Evolutionary conservation across 1,139 yeast genomes (phyloP).

Genomic region (Scheffersomyces illinoinensis): DNA sequence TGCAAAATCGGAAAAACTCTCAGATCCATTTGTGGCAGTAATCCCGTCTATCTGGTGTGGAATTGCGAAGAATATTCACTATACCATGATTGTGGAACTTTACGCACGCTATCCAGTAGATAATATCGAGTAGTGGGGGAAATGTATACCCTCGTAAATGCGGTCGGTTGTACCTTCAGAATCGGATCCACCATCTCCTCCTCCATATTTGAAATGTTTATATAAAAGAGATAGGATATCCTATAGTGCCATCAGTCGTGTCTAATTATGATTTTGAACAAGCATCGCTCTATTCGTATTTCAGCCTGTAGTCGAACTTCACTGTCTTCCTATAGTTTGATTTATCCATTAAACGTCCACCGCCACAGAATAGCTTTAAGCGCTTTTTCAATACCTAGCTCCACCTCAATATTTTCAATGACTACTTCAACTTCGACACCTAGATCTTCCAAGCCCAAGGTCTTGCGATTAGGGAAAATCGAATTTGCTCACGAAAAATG

Average conservation of each 20-base stretch:
- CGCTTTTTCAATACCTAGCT: neutral
- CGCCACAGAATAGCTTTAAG: neutral
- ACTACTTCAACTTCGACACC: constrained; percentile 7
- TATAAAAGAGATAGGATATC: neutral
- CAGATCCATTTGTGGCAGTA: neutral
- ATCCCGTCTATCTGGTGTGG: neutral
- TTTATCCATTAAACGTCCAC: neutral
- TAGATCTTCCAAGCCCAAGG: constrained; percentile 42
- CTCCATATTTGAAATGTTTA: neutral
- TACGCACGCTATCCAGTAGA: neutral
- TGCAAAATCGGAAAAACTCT: neutral
- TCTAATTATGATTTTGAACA: neutral
- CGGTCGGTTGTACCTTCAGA: neutral
- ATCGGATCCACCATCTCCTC: neutral
- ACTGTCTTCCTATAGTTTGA: neutral
- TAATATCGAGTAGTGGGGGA: neutral
- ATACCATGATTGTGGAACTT: neutral
- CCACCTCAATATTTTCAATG: constrained; percentile 4
- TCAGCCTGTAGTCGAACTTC: neutral
- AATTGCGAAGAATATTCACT: neutral
- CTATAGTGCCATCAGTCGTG: neutral
- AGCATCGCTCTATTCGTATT: neutral
- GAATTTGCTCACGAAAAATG: constrained; percentile 58
- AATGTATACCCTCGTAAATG: neutral
- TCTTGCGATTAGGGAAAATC: constrained; percentile 59